Conservation (phyloP, 1,284 basidiomycete genomes). For the Inonotus hispidus region DNA sequence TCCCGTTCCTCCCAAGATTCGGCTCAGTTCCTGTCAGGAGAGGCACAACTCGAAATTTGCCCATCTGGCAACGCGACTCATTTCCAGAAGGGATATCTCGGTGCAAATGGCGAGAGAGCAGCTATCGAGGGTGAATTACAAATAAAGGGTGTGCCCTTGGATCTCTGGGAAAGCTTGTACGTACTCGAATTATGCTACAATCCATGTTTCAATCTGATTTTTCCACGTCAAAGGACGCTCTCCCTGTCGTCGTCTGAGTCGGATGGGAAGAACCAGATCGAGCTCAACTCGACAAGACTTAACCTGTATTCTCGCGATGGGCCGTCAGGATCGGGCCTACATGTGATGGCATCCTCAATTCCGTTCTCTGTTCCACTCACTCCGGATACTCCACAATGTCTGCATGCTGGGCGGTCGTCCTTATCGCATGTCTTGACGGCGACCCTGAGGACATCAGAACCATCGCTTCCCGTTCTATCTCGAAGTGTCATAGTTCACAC, state of each 20-base stretch:
- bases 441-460: slow-evolving; percentile 49
- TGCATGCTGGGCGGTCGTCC: slow-evolving; percentile 64
- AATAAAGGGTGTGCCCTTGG: slow-evolving; percentile 58
- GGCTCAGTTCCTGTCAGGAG: slow-evolving; percentile 10
- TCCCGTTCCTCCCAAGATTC: neutral
- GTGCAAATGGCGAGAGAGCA: slow-evolving; percentile 70
- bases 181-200: slow-evolving; percentile 24
- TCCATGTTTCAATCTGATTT: neutral
- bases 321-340: slow-evolving; percentile 28
- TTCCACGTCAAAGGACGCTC: slow-evolving; percentile 45
- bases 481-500: slow-evolving; percentile 65
- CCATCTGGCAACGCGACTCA: slow-evolving; percentile 56
- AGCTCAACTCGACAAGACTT: slow-evolving; percentile 51
- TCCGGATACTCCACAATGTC: slow-evolving; percentile 69
- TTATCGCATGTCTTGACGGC: slow-evolving; percentile 63
- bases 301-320: slow-evolving; percentile 41
- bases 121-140: slow-evolving; percentile 80
- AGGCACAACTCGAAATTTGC: slow-evolving; percentile 60
- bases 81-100: slow-evolving; percentile 77
- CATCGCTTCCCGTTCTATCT: slow-evolving; percentile 35
- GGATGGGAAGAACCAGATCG: slow-evolving; percentile 54
- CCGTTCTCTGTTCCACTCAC: slow-evolving; percentile 73
- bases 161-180: slow-evolving; percentile 65
- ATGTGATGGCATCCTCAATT: slow-evolving; percentile 51
- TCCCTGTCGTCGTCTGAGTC: slow-evolving; percentile 62